phyloP scores from a whole-genome alignment of 1,284 basidiomycete species.

The Cryptococcus floricola region DNA sequence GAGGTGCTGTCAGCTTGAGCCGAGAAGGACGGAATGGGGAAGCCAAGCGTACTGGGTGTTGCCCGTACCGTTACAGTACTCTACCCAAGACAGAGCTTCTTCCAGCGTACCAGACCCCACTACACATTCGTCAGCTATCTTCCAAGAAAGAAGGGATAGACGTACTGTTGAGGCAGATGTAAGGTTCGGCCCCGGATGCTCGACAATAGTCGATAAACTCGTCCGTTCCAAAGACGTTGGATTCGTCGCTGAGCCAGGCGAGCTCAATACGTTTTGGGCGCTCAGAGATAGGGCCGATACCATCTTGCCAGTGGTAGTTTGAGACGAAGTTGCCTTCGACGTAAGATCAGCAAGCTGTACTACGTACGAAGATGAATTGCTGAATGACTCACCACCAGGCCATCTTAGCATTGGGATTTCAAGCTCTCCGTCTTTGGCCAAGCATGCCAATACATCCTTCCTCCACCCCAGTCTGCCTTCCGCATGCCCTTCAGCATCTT shows the following conservation, averaged over 20 bases:
- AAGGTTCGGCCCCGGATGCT: constrained; percentile 54
- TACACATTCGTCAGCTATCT: not conserved
- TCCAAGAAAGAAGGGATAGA: not conserved
- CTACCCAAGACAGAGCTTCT: constrained; percentile 63
- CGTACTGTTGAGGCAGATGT: constrained; percentile 59
- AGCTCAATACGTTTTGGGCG: constrained; percentile 59
- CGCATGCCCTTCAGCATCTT: constrained; percentile 25
- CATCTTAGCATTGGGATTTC: constrained; percentile 60
- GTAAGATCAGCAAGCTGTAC: not conserved
- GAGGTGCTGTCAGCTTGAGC: constrained; percentile 25
- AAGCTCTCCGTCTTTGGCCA: constrained; percentile 54
- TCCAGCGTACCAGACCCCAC: constrained; percentile 62
- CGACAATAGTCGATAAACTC: constrained; percentile 50
- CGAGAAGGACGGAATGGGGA: not conserved
- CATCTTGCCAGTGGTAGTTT: constrained; percentile 66
- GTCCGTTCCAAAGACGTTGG: constrained; percentile 63
- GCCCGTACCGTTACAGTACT: constrained; percentile 60
- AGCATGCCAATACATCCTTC: constrained; percentile 57
- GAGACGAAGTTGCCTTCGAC: constrained; percentile 51
- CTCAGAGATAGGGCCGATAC: constrained; percentile 57
- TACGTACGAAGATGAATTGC: not conserved
- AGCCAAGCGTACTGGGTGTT: constrained; percentile 30
- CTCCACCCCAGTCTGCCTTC: constrained; percentile 53
- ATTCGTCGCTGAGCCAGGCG: constrained; percentile 64
- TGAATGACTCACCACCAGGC: constrained; percentile 57